phyloP scores from a whole-genome alignment of 306 rosid species.

The Acmispon strigosus region DNA sequence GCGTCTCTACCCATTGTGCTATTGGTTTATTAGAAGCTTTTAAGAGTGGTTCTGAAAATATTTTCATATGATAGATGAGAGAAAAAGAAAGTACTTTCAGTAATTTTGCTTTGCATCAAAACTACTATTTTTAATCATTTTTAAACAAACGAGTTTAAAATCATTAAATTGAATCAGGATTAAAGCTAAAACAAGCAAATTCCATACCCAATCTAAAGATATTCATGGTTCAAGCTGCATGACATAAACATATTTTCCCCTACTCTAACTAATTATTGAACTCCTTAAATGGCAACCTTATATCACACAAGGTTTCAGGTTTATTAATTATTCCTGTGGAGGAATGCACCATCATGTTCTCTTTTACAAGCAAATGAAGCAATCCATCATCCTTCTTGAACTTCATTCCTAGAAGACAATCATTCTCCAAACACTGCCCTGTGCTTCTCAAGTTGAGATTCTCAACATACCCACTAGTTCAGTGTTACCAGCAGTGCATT shows the following conservation, averaged over 20 bases:
- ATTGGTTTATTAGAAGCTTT: too few relatives aligned
- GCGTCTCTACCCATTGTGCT: too few relatives aligned
- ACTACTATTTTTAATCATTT: too few relatives aligned
- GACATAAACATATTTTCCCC: background rate
- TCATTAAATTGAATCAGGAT: too few relatives aligned
- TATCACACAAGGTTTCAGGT: conserved; percentile 31
- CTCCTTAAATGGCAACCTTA: conserved; percentile 60
- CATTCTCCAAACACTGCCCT: conserved; percentile 35
- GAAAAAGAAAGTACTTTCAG: too few relatives aligned
- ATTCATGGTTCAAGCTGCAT: conserved; percentile 3
- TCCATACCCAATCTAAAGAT: background rate
- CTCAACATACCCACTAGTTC: conserved; percentile 42
- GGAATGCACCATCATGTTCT: conserved; percentile 39
- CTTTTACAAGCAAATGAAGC: conserved; percentile 35
- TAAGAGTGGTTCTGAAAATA: too few relatives aligned
- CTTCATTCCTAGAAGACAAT: conserved; percentile 20
- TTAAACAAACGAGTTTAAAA: too few relatives aligned
- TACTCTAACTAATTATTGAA: conserved; percentile 36
- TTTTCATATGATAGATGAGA: too few relatives aligned
- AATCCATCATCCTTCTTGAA: conserved; percentile 27
- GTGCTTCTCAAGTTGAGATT: conserved; percentile 40
- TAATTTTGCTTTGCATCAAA: too few relatives aligned
- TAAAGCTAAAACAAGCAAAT: background rate
- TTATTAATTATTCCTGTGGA: conserved; percentile 32
- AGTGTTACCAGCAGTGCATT: conserved; percentile 40